Percentiles rank a stretch among this genome's conserved stretches.
These are phyloP conservation scores for Backusella mclennaniae DNA, from an alignment of 192 early-diverging fungal species.

Conservation along the genomic window DNA sequence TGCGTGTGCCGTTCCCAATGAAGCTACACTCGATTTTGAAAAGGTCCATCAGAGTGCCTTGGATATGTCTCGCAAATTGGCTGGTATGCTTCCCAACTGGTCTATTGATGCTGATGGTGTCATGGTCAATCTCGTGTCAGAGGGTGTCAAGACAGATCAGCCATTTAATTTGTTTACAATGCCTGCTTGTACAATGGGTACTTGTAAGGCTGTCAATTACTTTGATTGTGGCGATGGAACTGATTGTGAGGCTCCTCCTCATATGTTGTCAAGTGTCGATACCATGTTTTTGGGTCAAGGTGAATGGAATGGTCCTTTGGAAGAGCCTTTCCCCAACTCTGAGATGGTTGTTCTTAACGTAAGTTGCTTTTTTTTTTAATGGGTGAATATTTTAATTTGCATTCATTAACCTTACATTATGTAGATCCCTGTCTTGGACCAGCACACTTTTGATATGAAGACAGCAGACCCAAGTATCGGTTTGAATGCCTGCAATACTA, in stretches of 20 bases:
- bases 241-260: neutral
- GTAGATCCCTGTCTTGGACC: conserved; percentile 3
- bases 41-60: neutral
- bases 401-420: neutral
- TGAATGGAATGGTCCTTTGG: neutral
- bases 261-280: neutral
- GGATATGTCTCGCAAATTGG: neutral
- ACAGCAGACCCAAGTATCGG: neutral
- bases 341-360: conserved; percentile 5
- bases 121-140: neutral
- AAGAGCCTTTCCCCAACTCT: neutral
- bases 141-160: neutral
- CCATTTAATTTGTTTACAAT: conserved; percentile 11
- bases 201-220: neutral
- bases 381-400: neutral
- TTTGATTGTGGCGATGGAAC: neutral
- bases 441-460: conserved; percentile 2
- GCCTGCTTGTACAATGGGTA: neutral
- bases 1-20: neutral
- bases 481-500: neutral
- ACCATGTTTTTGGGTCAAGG: neutral
- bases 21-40: neutral
- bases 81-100: conserved; percentile 9
- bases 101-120: neutral
- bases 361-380: neutral